These are phyloP conservation scores for Hibiscus syriacus DNA, from an alignment of 345 rosid genomes.

Conservation along the genomic window DNA sequence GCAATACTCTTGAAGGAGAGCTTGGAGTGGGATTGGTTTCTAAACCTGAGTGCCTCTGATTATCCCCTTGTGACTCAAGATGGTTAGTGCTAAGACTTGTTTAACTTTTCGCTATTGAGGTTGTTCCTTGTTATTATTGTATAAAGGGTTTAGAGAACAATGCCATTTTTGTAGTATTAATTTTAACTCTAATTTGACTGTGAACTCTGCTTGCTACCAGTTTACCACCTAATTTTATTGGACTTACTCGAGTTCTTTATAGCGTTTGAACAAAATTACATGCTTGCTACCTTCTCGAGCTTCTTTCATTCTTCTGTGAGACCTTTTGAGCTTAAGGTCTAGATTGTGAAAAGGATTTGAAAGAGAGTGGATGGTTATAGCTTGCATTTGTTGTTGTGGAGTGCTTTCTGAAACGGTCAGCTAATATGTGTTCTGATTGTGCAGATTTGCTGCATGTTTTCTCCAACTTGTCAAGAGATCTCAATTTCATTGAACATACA, in stretches of 20 bases:
- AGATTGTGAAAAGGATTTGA: neutral
- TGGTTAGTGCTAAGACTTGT: slow-evolving; percentile 44
- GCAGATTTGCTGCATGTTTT: slow-evolving; percentile 76
- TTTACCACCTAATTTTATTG: neutral
- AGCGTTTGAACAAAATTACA: neutral
- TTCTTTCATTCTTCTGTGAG: too few relatives aligned
- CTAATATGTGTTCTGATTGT: slow-evolving; percentile 12
- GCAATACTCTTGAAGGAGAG: neutral
- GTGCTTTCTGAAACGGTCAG: neutral
- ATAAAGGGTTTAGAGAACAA: neutral
- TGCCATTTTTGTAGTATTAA: neutral
- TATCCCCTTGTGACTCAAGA: slow-evolving; percentile 93
- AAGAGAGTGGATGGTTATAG: too few relatives aligned
- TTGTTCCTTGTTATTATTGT: neutral
- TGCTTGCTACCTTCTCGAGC: too few relatives aligned
- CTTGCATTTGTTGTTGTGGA: neutral
- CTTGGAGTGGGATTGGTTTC: neutral
- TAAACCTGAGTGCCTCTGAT: slow-evolving; percentile 58
- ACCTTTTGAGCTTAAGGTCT: neutral
- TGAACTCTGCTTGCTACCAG: neutral
- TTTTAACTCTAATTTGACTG: neutral
- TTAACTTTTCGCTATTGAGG: neutral
- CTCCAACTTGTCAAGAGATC: slow-evolving; percentile 63
- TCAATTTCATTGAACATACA: slow-evolving; percentile 79
- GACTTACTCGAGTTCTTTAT: neutral